Percentiles rank a stretch among this genome's conserved stretches.
Conservation (phyloP, 2,329 filamentous ascomycete species). For the Cercospora canescens region DNA sequence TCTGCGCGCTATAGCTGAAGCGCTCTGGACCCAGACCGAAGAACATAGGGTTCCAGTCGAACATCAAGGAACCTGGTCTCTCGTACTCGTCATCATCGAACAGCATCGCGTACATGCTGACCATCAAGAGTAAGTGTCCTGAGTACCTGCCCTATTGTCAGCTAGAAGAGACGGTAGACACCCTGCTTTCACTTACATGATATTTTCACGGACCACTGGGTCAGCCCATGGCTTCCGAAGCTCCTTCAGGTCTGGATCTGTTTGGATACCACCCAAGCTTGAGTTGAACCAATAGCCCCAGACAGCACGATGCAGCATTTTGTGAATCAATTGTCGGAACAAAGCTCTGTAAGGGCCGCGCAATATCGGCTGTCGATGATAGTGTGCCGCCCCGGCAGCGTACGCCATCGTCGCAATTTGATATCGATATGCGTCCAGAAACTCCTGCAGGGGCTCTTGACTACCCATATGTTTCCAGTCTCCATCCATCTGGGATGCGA, state of each 20-base stretch:
- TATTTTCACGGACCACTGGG: conserved; percentile 43
- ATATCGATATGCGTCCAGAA: conserved; percentile 40
- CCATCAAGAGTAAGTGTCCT: conserved; percentile 44
- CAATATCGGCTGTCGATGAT: conserved; percentile 41
- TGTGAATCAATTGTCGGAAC: conserved; percentile 39
- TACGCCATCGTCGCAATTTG: conserved; percentile 47
- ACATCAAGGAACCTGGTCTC: conserved; percentile 34
- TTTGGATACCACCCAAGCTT: conserved; percentile 35
- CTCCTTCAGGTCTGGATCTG: conserved; percentile 42
- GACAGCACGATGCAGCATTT: conserved; percentile 45
- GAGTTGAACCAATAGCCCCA: conserved; percentile 49
- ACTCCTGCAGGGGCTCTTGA: conserved; percentile 43
- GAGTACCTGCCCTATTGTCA: conserved; percentile 15
- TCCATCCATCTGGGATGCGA: conserved; percentile 32
- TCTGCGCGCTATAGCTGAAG: conserved; percentile 37
- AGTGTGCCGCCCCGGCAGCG: conserved; percentile 40
- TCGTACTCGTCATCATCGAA: conserved; percentile 46
- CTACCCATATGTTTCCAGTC: conserved; percentile 38
- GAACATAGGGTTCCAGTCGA: conserved; percentile 42
- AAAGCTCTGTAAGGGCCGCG: conserved; percentile 39
- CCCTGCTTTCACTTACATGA: conserved; percentile 35
- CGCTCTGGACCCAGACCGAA: conserved; percentile 39
- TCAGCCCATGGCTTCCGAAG: conserved; percentile 46
- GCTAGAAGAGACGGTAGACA: background rate
- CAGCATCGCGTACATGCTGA: conserved; percentile 43